Base-by-base conservation (phyloP, 2,329 filamentous ascomycete species). In the Fonsecaea pugnacius region DNA sequence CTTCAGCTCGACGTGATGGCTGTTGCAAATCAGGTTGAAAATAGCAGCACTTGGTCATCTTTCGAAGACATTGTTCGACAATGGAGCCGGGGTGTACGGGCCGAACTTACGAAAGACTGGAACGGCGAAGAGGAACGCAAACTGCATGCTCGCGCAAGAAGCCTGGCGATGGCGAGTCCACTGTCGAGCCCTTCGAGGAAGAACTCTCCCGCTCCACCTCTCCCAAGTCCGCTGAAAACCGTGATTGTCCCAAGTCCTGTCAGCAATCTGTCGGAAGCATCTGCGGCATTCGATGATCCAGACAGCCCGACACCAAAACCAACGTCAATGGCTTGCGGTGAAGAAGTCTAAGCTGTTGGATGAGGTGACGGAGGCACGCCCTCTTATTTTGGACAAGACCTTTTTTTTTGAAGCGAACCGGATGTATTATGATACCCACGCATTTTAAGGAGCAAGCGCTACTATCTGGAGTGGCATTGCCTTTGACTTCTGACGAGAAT, bases 1-100 rank as follows among this genome's bases (percentile, higher is more conserved):
- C 82, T 98, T 58, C 86, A 89, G 68, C 84, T 96, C 60, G 92
- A 97, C 73, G 91, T 94, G 24, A 89, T 96, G 77, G 92, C 89
- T 32, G 93, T 96, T 24, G 90, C 93, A 73, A 89, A 89, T 73
- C 89, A 76, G 36, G 78, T 83, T 65, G 83, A 85, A 56, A 83
- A 83, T 1, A 83, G 86, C 59, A 87, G 87, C 12, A 63, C 62
- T 5, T 97, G 93, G 93, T 80, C 84, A 58, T 85, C 88, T 61
- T 96, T 99, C 69, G 93, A 99, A 75, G 82, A 85, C 5, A 92
- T 92, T 32, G 83, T 99, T 56, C 84, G 92, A 74, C 83, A 86
- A 73, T 99, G 95, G 95, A 92, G 90, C 76, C 84, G 83, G 69
- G 88, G 85, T 63, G 92, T 97, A 7, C 84, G 95, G 36, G 88